These are phyloP conservation scores for Phytophthora colocasiae DNA, from an alignment of 352 stramenopile genomes.

Conservation along the genomic window DNA sequence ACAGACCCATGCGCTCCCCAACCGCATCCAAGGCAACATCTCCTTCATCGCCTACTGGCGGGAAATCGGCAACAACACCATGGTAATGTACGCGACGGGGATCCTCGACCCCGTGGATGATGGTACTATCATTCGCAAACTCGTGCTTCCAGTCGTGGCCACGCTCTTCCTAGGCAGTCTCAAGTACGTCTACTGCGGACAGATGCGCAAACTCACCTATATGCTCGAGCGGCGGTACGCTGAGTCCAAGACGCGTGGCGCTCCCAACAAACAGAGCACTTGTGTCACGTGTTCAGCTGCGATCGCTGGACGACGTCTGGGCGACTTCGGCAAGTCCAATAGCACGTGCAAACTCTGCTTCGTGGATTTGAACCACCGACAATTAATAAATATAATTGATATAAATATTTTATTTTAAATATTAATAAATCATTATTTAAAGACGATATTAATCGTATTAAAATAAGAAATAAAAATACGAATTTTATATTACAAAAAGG, in stretches of 20 bases:
- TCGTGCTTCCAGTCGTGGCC: constrained; percentile 6
- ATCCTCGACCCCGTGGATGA: constrained; percentile 5
- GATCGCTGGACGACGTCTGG: constrained; percentile 3
- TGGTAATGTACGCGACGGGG: constrained; percentile 5
- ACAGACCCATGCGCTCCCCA: constrained; percentile 1
- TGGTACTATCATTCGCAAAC: constrained; percentile 4
- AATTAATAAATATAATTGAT: no score
- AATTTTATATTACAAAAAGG: no score
- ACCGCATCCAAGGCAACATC: constrained; percentile 7
- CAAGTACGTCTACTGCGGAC: constrained; percentile 9
- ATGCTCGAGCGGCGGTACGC: constrained; percentile 11
- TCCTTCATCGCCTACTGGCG: constrained; percentile 6
- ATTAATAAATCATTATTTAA: no score
- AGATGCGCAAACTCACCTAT: constrained; percentile 11
- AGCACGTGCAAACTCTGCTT: constrained; percentile 12
- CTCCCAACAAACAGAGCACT: constrained; percentile 8
- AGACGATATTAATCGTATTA: no score
- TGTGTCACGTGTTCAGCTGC: constrained; percentile 7
- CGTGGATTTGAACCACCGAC: no score
- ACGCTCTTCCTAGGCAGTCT: constrained; percentile 11
- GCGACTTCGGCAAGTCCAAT: constrained; percentile 10
- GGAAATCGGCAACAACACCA: constrained; percentile 1
- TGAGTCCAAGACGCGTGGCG: constrained; percentile 9
- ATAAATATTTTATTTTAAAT: no score
- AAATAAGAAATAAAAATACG: no score